Evolutionary conservation across 2,329 filamentous ascomycete genomes (phyloP), one percentile per base, ranked within the genome.

Genomic region (Fusarium tricinctum): DNA sequence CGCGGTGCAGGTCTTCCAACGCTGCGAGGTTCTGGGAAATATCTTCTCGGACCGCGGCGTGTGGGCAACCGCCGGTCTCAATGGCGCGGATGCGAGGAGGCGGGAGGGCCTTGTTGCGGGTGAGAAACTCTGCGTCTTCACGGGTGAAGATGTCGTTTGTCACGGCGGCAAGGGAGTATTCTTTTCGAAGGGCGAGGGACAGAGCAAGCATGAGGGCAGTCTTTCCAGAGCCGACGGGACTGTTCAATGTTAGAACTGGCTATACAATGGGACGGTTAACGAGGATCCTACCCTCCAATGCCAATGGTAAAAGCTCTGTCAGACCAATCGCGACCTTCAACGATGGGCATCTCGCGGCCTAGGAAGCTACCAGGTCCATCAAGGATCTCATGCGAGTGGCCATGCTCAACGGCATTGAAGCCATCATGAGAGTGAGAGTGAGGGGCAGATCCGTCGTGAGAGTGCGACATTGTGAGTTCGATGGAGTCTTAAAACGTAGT

Each of bases 121-220:
- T 97, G 26, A 99, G 89, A 83, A 99, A 99, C 81, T 98, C 96
- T 83, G 94, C 94, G 84, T 99, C 96, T 82, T 99, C 96, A 69
- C 92, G 91, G 22, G 95, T 98, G 85, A 98, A 98, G 85, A 98
- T 98, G 85, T 98, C 95, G 85, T 98, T 98, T 49, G 96, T 99
- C 22, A 99, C 95, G 63, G 94, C 96, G 1, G 96, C 96, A 75
- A 99, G 92, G 77, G 90, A 93, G 87, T 92, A 94, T 56, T 87
- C 84, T 50, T 90, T 85, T 65, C 96, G 92, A 8, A 99, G 89
- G 9, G 91, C 91, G 35, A 90, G 90, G 83, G 94, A 97, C 72
- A 98, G 92, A 39, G 92, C 91, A 13, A 97, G 89, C 95, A 99
- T 98, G 28, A 98, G 88, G 19, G 96, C 96, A 0, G 96, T 98